These are phyloP conservation scores for Neonectria ditissima DNA, from an alignment of 2,329 filamentous ascomycete species.

Conservation along the genomic window DNA sequence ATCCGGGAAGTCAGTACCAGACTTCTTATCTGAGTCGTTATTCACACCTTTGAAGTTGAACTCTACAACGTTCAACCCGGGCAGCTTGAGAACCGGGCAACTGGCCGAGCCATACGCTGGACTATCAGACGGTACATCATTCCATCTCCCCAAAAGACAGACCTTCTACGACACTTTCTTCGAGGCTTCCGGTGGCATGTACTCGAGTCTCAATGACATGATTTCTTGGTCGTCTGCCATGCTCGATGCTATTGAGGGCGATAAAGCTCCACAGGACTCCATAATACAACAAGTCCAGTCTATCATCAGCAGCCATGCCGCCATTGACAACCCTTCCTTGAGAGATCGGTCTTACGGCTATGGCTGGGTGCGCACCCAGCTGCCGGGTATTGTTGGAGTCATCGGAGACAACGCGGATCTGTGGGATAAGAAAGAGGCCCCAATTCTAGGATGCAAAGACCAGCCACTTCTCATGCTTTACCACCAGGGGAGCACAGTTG, in stretches of 20 bases:
- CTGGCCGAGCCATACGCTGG: constrained; percentile 9
- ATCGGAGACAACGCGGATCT: constrained; percentile 11
- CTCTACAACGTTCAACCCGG: constrained; percentile 4
- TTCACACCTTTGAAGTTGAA: neutral
- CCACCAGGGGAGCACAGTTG: constrained; percentile 18
- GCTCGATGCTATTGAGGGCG: neutral
- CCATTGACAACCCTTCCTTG: constrained; percentile 14
- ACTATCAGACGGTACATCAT: neutral
- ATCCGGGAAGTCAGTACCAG: neutral
- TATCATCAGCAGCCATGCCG: constrained; percentile 8
- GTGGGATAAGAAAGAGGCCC: neutral
- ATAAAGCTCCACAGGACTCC: neutral
- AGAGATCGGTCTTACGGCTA: constrained; percentile 17
- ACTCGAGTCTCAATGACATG: constrained; percentile 2
- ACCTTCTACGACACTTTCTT: constrained; percentile 7
- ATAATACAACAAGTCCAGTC: neutral
- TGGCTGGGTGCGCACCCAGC: constrained; percentile 15
- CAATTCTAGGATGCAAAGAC: constrained; percentile 5
- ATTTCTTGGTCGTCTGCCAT: neutral
- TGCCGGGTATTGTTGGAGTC: constrained; percentile 9
- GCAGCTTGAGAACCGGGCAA: neutral
- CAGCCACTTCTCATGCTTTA: constrained; percentile 15
- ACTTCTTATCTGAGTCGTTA: neutral
- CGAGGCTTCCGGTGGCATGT: constrained; percentile 7
- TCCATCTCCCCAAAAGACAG: neutral